A percentile compares a stretch with the other conserved stretches of the same genome.
phyloP scores from a whole-genome alignment of 106 monocot genomes.

The Agapanthus africanus region DNA sequence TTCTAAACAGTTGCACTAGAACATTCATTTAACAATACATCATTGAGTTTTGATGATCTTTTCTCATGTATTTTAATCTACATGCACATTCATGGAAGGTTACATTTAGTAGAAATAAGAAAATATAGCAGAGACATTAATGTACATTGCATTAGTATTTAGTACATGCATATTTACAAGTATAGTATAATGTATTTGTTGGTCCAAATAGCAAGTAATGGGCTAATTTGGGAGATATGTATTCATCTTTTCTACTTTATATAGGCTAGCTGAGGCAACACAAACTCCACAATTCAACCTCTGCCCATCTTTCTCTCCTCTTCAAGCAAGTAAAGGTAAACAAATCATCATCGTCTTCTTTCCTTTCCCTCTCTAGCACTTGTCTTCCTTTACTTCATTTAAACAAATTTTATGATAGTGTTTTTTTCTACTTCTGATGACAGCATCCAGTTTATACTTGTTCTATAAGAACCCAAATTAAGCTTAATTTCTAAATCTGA shows the following conservation, averaged over 20 bases:
- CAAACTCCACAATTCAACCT: conserved; percentile 1
- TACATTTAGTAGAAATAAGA: not conserved
- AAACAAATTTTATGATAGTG: conserved; percentile 6
- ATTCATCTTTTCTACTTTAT: conserved; percentile 3
- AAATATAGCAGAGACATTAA: too few relatives aligned
- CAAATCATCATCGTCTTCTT: not conserved
- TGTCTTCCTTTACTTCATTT: conserved; percentile 4
- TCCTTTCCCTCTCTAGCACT: conserved; percentile 5
- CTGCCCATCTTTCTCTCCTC: conserved; percentile 10
- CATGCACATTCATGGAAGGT: not conserved
- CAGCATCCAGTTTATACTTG: conserved; percentile 15
- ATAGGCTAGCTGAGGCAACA: conserved; percentile 6
- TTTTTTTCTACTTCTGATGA: conserved; percentile 28
- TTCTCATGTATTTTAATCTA: not conserved
- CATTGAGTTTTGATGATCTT: not conserved
- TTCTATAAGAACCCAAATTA: conserved; percentile 18
- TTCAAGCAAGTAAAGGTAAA: conserved; percentile 20
- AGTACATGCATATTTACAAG: not conserved
- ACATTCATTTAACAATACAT: not conserved
- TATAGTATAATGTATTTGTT: not conserved
- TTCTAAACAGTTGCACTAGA: too few relatives aligned
- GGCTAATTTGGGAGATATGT: not conserved
- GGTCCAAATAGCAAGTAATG: conserved; percentile 3
- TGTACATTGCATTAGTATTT: too few relatives aligned
- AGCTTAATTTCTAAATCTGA: conserved; percentile 14